A percentile compares a stretch with the other conserved stretches of the same genome.
Conservation (phyloP, 2,329 filamentous ascomycete species). For the Exophiala xenobiotica region DNA sequence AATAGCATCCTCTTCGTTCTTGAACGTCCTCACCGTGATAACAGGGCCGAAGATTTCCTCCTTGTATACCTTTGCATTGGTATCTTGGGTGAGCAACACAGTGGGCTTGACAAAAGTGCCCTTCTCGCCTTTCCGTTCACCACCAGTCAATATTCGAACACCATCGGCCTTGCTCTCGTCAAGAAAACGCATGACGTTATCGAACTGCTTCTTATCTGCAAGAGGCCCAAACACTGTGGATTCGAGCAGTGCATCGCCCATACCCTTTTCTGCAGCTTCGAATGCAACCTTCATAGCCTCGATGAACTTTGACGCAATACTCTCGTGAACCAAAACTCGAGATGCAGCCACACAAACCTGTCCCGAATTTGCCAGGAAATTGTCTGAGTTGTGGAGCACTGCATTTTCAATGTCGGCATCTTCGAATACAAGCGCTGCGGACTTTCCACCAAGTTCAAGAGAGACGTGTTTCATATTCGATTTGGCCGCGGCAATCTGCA, state of each 20-base stretch:
- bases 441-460: slow-evolving; percentile 66
- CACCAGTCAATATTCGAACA: slow-evolving; percentile 39
- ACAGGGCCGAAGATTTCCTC: slow-evolving; percentile 48
- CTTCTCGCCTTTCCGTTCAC: slow-evolving; percentile 34
- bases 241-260: slow-evolving; percentile 65
- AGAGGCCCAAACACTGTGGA: slow-evolving; percentile 52
- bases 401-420: slow-evolving; percentile 67
- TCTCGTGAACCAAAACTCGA: slow-evolving; percentile 63
- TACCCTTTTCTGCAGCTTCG: slow-evolving; percentile 61
- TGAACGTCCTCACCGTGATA: slow-evolving; percentile 39
- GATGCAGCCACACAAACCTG: slow-evolving; percentile 67
- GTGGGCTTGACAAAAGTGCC: slow-evolving; percentile 43
- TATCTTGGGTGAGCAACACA: slow-evolving; percentile 36
- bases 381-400: slow-evolving; percentile 65
- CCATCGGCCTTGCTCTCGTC: slow-evolving; percentile 41
- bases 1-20: slow-evolving; percentile 41
- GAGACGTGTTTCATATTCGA: slow-evolving; percentile 58
- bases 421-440: slow-evolving; percentile 62
- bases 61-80: slow-evolving; percentile 36
- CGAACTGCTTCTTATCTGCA: slow-evolving; percentile 45
- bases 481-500: slow-evolving; percentile 41
- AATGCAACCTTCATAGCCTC: slow-evolving; percentile 47
- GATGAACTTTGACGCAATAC: slow-evolving; percentile 60
- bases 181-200: slow-evolving; percentile 44
- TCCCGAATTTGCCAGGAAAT: slow-evolving; percentile 58